These are phyloP conservation scores for Candida vaughaniae DNA, from an alignment of 805 yeast species.

Conservation along the genomic window DNA sequence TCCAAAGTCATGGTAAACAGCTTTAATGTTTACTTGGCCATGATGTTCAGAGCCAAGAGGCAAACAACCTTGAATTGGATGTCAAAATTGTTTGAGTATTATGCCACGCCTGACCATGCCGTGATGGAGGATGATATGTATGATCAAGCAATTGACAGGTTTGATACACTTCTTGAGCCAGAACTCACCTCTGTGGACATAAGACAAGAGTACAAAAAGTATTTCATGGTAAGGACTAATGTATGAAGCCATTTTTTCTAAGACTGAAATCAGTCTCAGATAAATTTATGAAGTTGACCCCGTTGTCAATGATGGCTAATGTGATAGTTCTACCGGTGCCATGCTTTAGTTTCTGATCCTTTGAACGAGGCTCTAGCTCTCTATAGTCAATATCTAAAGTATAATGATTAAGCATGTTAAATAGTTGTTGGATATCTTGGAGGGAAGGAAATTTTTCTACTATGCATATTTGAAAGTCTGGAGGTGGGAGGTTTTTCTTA, in stretches of 20 bases:
- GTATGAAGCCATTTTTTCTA: slow-evolving; percentile 1
- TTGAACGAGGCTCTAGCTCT: slow-evolving; percentile 16
- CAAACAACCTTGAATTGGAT: slow-evolving; percentile 4
- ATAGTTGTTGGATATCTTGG: slow-evolving; percentile 35
- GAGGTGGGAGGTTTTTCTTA: slow-evolving; percentile 64
- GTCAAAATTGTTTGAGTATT: slow-evolving; percentile 4
- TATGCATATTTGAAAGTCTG: slow-evolving; percentile 73
- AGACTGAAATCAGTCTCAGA: slow-evolving; percentile 50
- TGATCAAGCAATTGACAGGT: slow-evolving; percentile 1
- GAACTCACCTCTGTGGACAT: background rate
- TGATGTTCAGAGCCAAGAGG: slow-evolving; percentile 5
- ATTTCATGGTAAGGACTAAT: slow-evolving; percentile 7
- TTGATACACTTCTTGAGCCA: background rate
- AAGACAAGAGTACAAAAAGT: background rate
- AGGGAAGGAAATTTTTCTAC: slow-evolving; percentile 50
- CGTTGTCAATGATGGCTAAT: slow-evolving; percentile 73
- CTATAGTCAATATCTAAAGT: background rate
- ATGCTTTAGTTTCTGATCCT: slow-evolving; percentile 45
- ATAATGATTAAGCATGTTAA: slow-evolving; percentile 17
- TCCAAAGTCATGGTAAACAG: slow-evolving; percentile 4
- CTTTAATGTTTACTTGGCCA: slow-evolving; percentile 9
- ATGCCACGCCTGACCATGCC: slow-evolving; percentile 1
- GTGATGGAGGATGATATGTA: slow-evolving; percentile 3
- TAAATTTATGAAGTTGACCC: slow-evolving; percentile 64
- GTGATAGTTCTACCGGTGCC: slow-evolving; percentile 54